Evolutionary conservation across 257 asterid species (phyloP), one percentile per base, ranked within the genome.

Genomic region (Nicotiana otophora): DNA sequence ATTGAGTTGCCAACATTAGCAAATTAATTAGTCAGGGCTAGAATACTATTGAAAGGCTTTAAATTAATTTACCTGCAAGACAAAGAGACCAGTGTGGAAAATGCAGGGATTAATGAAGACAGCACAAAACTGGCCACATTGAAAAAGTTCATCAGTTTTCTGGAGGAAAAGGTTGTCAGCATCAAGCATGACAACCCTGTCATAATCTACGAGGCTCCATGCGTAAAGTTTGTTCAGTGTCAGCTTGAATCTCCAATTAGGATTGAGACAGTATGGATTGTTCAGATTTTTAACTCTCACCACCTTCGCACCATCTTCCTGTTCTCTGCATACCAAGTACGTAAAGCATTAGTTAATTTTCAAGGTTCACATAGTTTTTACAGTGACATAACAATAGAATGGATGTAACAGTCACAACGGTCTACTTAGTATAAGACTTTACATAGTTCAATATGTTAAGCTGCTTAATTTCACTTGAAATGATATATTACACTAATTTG

Each of bases 21-120:
- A 4, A 75, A 51, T 28, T 26, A 48, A 48, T 14, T 26, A 4
- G 3, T 46, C 60, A 42, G 33, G 78, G 7, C 15, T n/a, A 42
- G 23, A 7, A 14, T 46, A 46, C 7, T 48, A 48, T 48, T 74
- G 14, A 48, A 58, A 58, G 26, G 64, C 12, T 0, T 19, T 58
- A 7, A 19, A 7, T 26, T 58, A 19, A 19, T n/a, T 42, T 85
- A 94, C 98, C 98, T 93, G 93, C 90, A 95, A 79, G 1, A 95
- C 99, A 64, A 95, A 95, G 14, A 95, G 98, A 10, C 99, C 99
- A 51, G 99, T 93, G 84, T 95, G 99, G 90, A 95, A 95, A 84
- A 95, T 90, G 93, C 99, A 95, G 7, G 99, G 99, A 48, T 95
- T 95, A 75, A 95, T 95, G 91, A 92, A 95, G 76, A 92, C 98